Evolutionary conservation across 176 grass and related monocot genomes (phyloP).

Genomic region (Tuctoria greenei): DNA sequence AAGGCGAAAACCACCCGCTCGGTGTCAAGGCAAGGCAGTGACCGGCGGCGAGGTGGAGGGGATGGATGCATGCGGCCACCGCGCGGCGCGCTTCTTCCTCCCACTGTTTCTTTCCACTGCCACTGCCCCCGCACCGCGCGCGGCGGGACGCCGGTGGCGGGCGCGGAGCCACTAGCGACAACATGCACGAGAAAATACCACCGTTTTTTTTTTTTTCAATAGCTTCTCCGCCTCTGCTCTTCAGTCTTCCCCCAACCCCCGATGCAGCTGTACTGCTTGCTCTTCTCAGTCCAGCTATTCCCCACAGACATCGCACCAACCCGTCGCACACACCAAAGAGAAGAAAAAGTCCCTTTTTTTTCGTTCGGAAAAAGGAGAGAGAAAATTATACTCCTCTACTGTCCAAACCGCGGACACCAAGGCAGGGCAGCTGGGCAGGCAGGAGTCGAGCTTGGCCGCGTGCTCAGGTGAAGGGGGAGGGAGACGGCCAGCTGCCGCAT

Average conservation of each 20-base stretch:
- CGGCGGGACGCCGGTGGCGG: background rate
- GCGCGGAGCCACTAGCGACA: slow-evolving; percentile 46
- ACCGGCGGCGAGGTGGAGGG: background rate
- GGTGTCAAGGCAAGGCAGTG: background rate
- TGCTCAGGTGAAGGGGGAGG: background rate
- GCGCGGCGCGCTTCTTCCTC: background rate
- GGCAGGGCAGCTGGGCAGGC: slow-evolving; percentile 31
- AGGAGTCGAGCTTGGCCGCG: slow-evolving; percentile 34
- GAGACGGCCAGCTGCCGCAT: slow-evolving; percentile 27
- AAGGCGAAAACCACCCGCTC: background rate
- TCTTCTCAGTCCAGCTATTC: slow-evolving; percentile 43
- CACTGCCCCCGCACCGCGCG: background rate
- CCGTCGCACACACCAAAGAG: slow-evolving; percentile 35
- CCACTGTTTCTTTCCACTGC: slow-evolving; percentile 26
- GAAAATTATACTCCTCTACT: slow-evolving; percentile 39
- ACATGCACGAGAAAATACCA: slow-evolving; percentile 35
- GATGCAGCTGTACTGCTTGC: slow-evolving; percentile 26
- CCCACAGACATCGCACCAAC: slow-evolving; percentile 60
- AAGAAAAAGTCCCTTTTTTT: background rate
- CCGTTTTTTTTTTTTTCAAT: slow-evolving; percentile 18
- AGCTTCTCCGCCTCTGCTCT: background rate
- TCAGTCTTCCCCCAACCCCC: slow-evolving; percentile 22
- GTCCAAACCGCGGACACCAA: slow-evolving; percentile 53
- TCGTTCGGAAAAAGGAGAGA: background rate
- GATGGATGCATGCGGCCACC: background rate